These are phyloP conservation scores for Coemansia interrupta DNA, from an alignment of 192 early-diverging fungal species.

Conservation along the genomic window DNA sequence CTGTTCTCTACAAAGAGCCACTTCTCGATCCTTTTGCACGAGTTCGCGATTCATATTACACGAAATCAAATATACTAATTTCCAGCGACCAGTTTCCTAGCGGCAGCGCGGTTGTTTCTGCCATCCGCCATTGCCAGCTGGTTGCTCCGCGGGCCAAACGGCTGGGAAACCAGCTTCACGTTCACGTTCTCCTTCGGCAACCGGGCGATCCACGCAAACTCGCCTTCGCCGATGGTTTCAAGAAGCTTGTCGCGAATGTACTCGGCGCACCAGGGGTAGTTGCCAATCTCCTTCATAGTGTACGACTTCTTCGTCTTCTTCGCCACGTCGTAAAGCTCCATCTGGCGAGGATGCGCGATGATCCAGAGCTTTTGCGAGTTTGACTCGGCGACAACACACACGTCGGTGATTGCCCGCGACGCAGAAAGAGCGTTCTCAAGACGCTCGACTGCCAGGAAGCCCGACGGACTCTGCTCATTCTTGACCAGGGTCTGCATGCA, in stretches of 20 bases:
- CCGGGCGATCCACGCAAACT: slow-evolving; percentile 24
- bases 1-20: no score
- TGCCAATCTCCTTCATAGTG: slow-evolving; percentile 24
- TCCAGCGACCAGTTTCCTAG: slow-evolving; percentile 5
- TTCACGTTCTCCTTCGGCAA: slow-evolving; percentile 17
- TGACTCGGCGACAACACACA: slow-evolving; percentile 21
- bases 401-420: slow-evolving; percentile 27
- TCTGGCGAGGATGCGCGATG: slow-evolving; percentile 35
- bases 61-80: slow-evolving; percentile 1
- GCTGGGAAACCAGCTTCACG: slow-evolving; percentile 41
- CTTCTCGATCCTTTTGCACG: no score
- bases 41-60: no score
- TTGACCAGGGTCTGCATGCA: slow-evolving; percentile 8
- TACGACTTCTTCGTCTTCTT: slow-evolving; percentile 32
- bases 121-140: slow-evolving; percentile 27
- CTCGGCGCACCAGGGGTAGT: slow-evolving; percentile 41
- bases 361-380: slow-evolving; percentile 8
- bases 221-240: slow-evolving; percentile 1
- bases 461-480: slow-evolving; percentile 18
- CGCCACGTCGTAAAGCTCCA: slow-evolving; percentile 32
- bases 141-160: slow-evolving; percentile 22
- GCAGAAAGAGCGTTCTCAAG: slow-evolving; percentile 29
- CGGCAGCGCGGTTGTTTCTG: slow-evolving; percentile 25
- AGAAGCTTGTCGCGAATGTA: slow-evolving; percentile 35
- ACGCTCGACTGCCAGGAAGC: slow-evolving; percentile 20